Base-by-base conservation (phyloP, 495 filamentous ascomycete species). In the Talaromyces proteolyticus region DNA sequence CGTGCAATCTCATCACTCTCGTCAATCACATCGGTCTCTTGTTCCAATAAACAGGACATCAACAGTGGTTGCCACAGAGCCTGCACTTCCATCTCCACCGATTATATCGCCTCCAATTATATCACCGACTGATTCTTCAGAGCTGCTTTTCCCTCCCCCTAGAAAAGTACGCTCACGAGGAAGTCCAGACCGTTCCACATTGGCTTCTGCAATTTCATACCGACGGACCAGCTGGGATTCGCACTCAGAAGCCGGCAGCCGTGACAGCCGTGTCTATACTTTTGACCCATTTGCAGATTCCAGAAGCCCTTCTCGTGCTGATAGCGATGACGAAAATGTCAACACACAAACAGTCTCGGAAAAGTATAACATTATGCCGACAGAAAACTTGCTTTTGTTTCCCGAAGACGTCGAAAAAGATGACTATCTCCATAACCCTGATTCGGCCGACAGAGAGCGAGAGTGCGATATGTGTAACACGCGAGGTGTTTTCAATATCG, bases 401-500 rank as follows among this genome's bases (percentile, higher is more conserved):
- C 86, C 85, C 2, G 79, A 87, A 55, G 86, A 90, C 59, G 82
- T 87, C 21, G 86, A 91, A 63, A 86, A 88, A 56, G 87, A 89
- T 62, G 87, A 90, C 58, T 85, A 75, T 52, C 52, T 91, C 53
- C 87, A 91, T 57, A 87, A 88, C 54, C 86, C 87, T 8, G 79
- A 84, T 57, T 77, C 79, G 6, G 73, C 77, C 48, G 84, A 87
- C 41, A 70, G 79, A 49, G 84, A 90, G 39, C 60, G 72, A 16
- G 77, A 84, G 22, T 88, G 85, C 56, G 82, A 88, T 54, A 69
- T 89, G 23, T 88, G 79, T 55, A 83, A 82, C 29, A 77, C 73
- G 50, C 65, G 87, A 65, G 86, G 86, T 8, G 52, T 87, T 11
- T 55, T 80, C 29, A 89, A 91, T 55, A 59, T 88, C 6, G 86